Base-by-base conservation (phyloP, 2,329 filamentous ascomycete species). In the Microsporum canis region DNA sequence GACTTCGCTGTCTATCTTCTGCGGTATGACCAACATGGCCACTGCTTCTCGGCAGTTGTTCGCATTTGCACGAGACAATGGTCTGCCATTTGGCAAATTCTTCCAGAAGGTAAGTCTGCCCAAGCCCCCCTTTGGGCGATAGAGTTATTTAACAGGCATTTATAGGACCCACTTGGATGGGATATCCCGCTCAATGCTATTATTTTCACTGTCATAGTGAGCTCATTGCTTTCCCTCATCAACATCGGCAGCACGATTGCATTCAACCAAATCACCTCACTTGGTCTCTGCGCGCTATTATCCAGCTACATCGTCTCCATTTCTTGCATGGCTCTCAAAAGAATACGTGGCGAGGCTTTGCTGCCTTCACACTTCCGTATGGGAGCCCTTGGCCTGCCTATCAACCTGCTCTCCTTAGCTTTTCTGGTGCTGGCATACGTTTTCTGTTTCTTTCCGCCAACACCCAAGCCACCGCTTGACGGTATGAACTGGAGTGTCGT, bases 11-110 rank as follows among this genome's bases (percentile, higher is more conserved):
- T 66, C 65, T 5, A 65, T 69, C 12, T 68, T 66, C 29, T 66
- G 69, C 5, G 68, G 67, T 0, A 68, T 73, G 7, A 70, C 68
- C 8, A 68, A 71, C 63, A 63, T 73, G 1, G 71, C 71, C 1
- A 71, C 73, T 2, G 65, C 69, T 3, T 71, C 69, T 33, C 69
- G 73, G 5, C 65, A 70, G 55, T 57, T 71, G 5, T 74, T 68
- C 64, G 69, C 73, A n/a, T 75, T 75, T 66, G 79, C 82, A 0
- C 76, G 82, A 12, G 80, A 84, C 66, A 71, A 76, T 23, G 82
- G 82, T 0, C 78, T 79, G 0, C 82, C 82, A 0, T 82, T 80
- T 66, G 31, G 51, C 31, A 31, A 14, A 8, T 31, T 34, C 51
- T 55, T 71, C 73, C 41, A 31, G 14, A 62, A 12, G 51, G 58